Base-by-base conservation (phyloP, 2,329 filamentous ascomycete species). In the Diaporthe eres region DNA sequence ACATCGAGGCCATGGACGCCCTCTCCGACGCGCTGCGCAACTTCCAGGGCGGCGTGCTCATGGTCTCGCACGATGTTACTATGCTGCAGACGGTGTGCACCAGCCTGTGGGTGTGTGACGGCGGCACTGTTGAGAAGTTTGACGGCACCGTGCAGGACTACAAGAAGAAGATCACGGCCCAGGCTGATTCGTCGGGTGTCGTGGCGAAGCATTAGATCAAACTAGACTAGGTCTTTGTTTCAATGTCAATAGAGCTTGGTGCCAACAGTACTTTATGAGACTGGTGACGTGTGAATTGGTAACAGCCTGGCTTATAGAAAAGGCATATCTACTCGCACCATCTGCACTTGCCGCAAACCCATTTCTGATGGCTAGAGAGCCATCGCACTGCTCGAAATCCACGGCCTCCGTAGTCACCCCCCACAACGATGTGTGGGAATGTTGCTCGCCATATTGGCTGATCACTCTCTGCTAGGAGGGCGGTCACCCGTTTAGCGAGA, bases 1-100 rank as follows among this genome's bases (percentile, higher is more conserved):
- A 99, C 91, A 98, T 99, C 80, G 97, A 99, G 85, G 97, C 97
- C 78, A 98, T 99, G 97, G 97, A 99, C 84, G 96, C 97, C 15
- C 88, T 99, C 71, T 93, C 95, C 6, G 92, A 93, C 42, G 97
- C 97, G 22, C 88, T 99, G 80, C 90, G 92, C 80, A 91, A 93
- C 78, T 99, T 98, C 87, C 91, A 98, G 86, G 97, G 97, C 77
- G 97, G 97, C 84, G 96, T 99, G 74, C 88, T 99, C 81, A 98
- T 99, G 95, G 97, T 99, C 75, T 98, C 94, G 82, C 97, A 99
- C 93, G 97, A 99, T 83, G 97, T 99, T 72, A 98, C 97, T 1
- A 98, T 99, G 95, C 85, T 99, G 84, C 95, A 98, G 88, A 98
- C 94, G 72, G 97, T 99, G 51, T 99, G 97, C 85, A 97, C 89